A percentile compares a stretch with the other conserved stretches of the same genome.
These are phyloP conservation scores for Talaromyces sp. DNA, from an alignment of 2,329 filamentous ascomycete genomes.

Conservation along the genomic window DNA sequence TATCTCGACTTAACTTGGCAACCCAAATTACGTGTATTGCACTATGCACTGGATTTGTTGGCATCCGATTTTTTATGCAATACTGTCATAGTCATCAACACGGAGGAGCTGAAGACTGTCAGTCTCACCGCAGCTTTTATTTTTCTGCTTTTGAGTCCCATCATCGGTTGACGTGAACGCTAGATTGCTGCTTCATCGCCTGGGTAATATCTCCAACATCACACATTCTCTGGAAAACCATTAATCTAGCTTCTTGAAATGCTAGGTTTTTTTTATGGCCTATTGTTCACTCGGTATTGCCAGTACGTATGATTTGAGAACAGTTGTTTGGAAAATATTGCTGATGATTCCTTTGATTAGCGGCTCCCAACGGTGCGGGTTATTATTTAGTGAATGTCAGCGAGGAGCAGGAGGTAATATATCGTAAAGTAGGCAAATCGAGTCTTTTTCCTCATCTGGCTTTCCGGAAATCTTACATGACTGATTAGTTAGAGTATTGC, in stretches of 20 bases:
- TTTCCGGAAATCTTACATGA: background rate
- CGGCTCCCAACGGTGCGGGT: background rate
- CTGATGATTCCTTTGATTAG: background rate
- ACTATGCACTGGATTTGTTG: constrained; percentile 1
- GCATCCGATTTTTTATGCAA: background rate
- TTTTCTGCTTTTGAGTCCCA: background rate
- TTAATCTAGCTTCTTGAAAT: background rate
- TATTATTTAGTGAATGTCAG: constrained; percentile 5
- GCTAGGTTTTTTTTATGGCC: background rate
- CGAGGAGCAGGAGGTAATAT: constrained; percentile 1
- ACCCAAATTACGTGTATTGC: constrained; percentile 3
- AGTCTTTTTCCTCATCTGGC: background rate
- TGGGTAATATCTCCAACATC: constrained; percentile 3
- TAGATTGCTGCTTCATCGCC: constrained; percentile 1
- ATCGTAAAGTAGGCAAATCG: constrained; percentile 1
- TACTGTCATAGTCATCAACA: background rate
- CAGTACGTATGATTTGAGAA: background rate
- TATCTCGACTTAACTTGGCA: constrained; percentile 1
- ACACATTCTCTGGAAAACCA: background rate
- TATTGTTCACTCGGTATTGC: background rate
- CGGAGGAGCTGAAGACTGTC: background rate
- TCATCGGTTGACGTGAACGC: background rate
- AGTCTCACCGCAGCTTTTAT: background rate
- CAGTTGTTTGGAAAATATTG: background rate
- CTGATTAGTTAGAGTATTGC: constrained; percentile 1